phyloP scores from a whole-genome alignment of 805 yeast species.

The Lipomyces chichibuensis region DNA sequence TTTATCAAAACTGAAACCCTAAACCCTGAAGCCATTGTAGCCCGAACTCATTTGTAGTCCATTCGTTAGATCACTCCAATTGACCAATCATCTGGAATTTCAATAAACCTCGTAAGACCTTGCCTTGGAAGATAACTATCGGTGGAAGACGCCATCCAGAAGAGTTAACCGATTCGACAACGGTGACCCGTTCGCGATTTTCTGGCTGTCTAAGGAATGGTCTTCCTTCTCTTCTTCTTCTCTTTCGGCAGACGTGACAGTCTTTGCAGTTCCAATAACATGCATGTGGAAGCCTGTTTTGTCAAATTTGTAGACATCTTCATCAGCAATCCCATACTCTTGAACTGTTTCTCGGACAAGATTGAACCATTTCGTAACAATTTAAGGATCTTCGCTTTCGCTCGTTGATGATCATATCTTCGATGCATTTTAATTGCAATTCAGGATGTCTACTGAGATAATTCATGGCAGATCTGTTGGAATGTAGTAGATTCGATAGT shows the following conservation, averaged over 20 bases:
- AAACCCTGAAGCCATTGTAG: background rate
- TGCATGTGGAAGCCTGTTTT: slow-evolving; percentile 7
- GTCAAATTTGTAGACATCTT: slow-evolving; percentile 9
- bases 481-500: too few species aligned
- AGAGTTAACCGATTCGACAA: slow-evolving; percentile 16
- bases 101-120: too few species aligned
- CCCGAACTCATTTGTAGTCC: slow-evolving; percentile 10
- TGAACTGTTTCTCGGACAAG: background rate
- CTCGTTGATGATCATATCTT: too few species aligned
- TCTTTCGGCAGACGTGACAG: background rate
- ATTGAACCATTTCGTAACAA: slow-evolving; percentile 1
- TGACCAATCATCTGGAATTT: too few species aligned
- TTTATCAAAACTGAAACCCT: slow-evolving; percentile 7
- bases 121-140: background rate
- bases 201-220: slow-evolving; percentile 2
- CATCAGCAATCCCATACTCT: background rate
- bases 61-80: slow-evolving; percentile 1
- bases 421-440: too few species aligned
- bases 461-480: too few species aligned
- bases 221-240: background rate
- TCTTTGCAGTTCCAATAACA: slow-evolving; percentile 12
- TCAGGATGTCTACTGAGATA: too few species aligned
- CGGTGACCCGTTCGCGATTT: slow-evolving; percentile 15
- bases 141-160: slow-evolving; percentile 19
- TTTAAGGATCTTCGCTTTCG: too few species aligned